phyloP scores from a whole-genome alignment of 78 protist genomes.

The Anaeramoeba flamelloides region DNA sequence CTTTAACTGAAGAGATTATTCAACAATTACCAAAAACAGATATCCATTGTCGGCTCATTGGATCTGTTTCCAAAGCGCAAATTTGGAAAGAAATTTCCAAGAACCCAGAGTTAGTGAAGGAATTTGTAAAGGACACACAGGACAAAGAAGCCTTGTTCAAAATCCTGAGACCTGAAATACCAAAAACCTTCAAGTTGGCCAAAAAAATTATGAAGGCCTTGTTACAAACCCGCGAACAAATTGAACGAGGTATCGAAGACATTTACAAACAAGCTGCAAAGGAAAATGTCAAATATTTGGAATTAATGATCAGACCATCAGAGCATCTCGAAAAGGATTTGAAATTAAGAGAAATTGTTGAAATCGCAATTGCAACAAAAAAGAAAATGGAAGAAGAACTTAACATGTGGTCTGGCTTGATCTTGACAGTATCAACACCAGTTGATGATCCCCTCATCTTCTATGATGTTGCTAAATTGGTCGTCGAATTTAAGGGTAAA shows the following conservation, averaged over 20 bases:
- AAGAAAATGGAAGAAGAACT: background rate
- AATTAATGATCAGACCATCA: background rate
- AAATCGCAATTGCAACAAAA: background rate
- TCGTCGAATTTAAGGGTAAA: slow-evolving; percentile 5
- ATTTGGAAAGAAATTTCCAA: slow-evolving; percentile 34
- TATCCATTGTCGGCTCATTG: slow-evolving; percentile 40
- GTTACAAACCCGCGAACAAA: slow-evolving; percentile 33
- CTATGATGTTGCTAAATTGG: slow-evolving; percentile 24
- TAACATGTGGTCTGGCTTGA: background rate
- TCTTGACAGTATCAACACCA: slow-evolving; percentile 17
- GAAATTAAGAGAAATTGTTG: background rate
- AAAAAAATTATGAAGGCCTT: slow-evolving; percentile 5
- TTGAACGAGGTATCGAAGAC: slow-evolving; percentile 38
- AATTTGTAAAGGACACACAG: background rate
- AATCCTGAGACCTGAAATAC: background rate
- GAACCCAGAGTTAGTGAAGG: background rate
- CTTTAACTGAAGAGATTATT: slow-evolving; percentile 32
- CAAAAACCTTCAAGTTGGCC: background rate
- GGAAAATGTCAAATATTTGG: slow-evolving; percentile 13
- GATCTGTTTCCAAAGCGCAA: slow-evolving; percentile 31
- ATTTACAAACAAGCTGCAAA: slow-evolving; percentile 17
- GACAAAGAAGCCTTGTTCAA: background rate
- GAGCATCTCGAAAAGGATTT: background rate
- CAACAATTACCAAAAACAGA: slow-evolving; percentile 36
- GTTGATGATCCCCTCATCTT: slow-evolving; percentile 39